Base-by-base conservation (phyloP, 805 yeast genomes). In the Ogataea haglerorum region DNA sequence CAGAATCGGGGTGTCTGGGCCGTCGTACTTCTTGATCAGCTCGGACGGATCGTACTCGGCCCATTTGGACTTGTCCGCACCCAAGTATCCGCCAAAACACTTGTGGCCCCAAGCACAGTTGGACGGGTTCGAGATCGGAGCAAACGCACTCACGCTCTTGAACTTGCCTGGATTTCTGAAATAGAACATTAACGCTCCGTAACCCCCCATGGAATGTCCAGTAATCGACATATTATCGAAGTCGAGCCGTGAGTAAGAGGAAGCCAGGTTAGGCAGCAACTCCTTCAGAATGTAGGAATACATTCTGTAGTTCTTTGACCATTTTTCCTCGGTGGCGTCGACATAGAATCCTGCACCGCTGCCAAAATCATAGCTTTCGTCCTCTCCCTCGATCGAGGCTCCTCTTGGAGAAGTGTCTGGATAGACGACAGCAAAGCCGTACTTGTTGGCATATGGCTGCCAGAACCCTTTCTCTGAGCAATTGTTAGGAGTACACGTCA, bases 161-260 rank as follows among this genome's bases (percentile, higher is more conserved):
- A 84, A 91, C 53, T 69, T 70, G 1, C 80, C 82, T 1, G 90
- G 86, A 60, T 84, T 78, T 47, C 72, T 76, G 45, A 91, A 65
- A 50, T 71, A 75, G 12, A 76, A 73, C 45, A 83, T 67, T 45
- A 91, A 64, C 0, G 99, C 95, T 42, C 98, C 99, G 60, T 76
- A 87, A 1, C 99, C 99, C 36, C 99, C 99, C 98, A 93, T 93
- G 1, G 99, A 93, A 63, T 93, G 98, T 31, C 99, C 99, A n/a
- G 93, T 80, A 49, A 91, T 78, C 15, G 91, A 76, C 37, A 80
- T 73, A 29, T 75, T 81, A 28, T 65, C 60, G 47, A 82, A 80
- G 62, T 91, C 88, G 45, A 91, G 67, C 29, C 64, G 61, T 2
- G 66, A 45, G 40, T 61, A 73, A 13, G 65, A 61, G 10, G 54